phyloP scores from a whole-genome alignment of 768 basidiomycete genomes.

The Solioccasus polychromus region DNA sequence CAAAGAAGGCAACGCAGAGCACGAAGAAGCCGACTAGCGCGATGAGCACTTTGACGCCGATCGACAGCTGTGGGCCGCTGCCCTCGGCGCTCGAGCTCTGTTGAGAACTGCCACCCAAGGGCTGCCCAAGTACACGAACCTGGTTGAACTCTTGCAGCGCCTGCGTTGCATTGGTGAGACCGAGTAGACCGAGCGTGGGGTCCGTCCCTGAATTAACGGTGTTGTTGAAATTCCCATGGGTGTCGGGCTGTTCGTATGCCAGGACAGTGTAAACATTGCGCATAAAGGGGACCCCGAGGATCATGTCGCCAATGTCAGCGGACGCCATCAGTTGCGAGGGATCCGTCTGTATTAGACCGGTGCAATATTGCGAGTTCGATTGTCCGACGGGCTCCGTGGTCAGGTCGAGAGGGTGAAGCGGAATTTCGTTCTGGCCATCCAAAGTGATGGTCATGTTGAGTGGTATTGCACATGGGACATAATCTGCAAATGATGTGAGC shows the following conservation, averaged over 20 bases:
- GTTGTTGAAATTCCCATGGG: slow-evolving; percentile 44
- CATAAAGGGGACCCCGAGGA: slow-evolving; percentile 78
- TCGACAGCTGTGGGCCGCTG: slow-evolving; percentile 41
- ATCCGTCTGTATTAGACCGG: slow-evolving; percentile 65
- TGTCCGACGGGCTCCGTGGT: slow-evolving; percentile 46
- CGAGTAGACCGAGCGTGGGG: slow-evolving; percentile 58
- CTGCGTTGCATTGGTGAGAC: slow-evolving; percentile 56
- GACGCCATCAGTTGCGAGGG: slow-evolving; percentile 38
- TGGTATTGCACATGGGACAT: slow-evolving; percentile 67
- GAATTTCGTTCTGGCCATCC: slow-evolving; percentile 51
- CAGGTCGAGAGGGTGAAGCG: slow-evolving; percentile 76
- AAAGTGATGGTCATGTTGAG: slow-evolving; percentile 72
- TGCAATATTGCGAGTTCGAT: slow-evolving; percentile 46
- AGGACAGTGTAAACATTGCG: slow-evolving; percentile 76
- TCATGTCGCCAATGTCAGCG: slow-evolving; percentile 56
- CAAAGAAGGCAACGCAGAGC: slow-evolving; percentile 53
- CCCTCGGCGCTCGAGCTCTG: slow-evolving; percentile 5
- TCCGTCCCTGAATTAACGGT: slow-evolving; percentile 17
- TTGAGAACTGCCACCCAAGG: slow-evolving; percentile 36
- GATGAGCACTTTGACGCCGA: slow-evolving; percentile 64
- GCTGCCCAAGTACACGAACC: slow-evolving; percentile 64
- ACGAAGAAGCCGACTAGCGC: slow-evolving; percentile 57
- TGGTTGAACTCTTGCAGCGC: slow-evolving; percentile 68
- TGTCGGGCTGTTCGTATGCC: slow-evolving; percentile 53
- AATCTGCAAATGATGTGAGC: slow-evolving; percentile 47